These are phyloP conservation scores for Physocladia obscura DNA, from an alignment of 192 early-diverging fungal genomes.

Conservation along the genomic window DNA sequence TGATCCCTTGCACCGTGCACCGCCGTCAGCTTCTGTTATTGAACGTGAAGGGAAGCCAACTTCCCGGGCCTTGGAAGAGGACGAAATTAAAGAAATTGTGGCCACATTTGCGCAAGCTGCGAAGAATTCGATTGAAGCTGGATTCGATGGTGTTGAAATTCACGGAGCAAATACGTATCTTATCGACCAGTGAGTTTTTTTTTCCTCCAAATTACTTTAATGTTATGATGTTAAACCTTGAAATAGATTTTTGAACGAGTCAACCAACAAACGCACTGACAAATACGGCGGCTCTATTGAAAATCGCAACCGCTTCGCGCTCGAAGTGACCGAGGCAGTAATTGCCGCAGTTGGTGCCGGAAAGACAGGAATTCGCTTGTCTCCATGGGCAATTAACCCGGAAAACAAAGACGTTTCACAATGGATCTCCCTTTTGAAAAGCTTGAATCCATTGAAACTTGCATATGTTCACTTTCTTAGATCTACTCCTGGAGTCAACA, in stretches of 20 bases:
- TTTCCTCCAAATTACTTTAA: background rate
- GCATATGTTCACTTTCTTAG: slow-evolving; percentile 35
- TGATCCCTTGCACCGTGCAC: background rate
- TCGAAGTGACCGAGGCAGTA: slow-evolving; percentile 34
- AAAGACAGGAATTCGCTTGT: slow-evolving; percentile 34
- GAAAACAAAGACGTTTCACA: slow-evolving; percentile 8
- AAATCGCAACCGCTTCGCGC: slow-evolving; percentile 64
- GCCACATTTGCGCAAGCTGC: slow-evolving; percentile 45
- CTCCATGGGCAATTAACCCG: slow-evolving; percentile 27
- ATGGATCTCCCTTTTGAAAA: slow-evolving; percentile 6
- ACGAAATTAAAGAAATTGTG: slow-evolving; percentile 60
- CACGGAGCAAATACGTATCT: slow-evolving; percentile 86
- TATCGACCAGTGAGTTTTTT: slow-evolving; percentile 44
- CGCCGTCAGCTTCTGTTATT: background rate
- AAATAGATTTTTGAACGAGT: slow-evolving; percentile 9
- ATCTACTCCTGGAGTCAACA: slow-evolving; percentile 11
- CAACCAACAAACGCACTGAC: slow-evolving; percentile 77
- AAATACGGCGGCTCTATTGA: slow-evolving; percentile 87
- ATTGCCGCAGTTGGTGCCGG: slow-evolving; percentile 23
- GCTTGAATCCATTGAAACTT: slow-evolving; percentile 15
- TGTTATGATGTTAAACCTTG: background rate
- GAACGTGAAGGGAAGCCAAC: slow-evolving; percentile 25
- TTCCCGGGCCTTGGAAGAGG: slow-evolving; percentile 54
- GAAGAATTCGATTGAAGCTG: slow-evolving; percentile 8
- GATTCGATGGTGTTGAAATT: slow-evolving; percentile 82